Base-by-base conservation (phyloP, 169 alveolate genomes). In the Cryptosporidium muris region DNA sequence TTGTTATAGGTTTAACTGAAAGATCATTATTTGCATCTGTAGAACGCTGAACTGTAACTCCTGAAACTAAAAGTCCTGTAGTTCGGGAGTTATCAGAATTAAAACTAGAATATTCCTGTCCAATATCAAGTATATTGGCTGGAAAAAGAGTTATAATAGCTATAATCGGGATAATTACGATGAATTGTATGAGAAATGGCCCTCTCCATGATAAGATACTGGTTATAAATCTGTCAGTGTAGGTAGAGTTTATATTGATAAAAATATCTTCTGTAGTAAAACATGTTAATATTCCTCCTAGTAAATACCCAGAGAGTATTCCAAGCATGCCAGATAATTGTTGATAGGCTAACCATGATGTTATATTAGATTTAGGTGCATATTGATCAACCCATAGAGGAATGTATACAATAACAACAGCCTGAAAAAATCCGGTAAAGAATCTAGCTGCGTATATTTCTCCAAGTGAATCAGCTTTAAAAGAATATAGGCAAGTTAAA, bases 371-470 rank as follows among this genome's bases (percentile, higher is more conserved):
- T 38, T 14, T 38, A 3, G 85, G 85, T 25, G 85, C 54, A 54
- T 47, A 74, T 49, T 43, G 54, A 12, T 74, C 85, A 74, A 74
- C 85, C 85, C 85, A 74, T 45, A 74, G 25, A 40, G 85, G 85
- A 12, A 74, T 43, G 34, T 74, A 74, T 45, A 74, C 68, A 40
- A 74, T 74, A 34, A 68, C 34, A 45, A 74, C 54, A 9, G 85
- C 53, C 34, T 74, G 85, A 42, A 74, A 74, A 58, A 74, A 74
- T 1, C 85, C 85, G 47, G n/a, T 56, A 40, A 74, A 74, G 45
- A 74, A 74, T 74, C 85, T 74, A 7, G 85, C 54, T 54, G 85
- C 85, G 48, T 74, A 74, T 40, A 74, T 74, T 16, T 74, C 85
- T 8, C 63, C 47, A 45, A 74, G 42, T 0, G 63, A 54, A 45